Evolutionary conservation across 1,284 basidiomycete species (phyloP), one percentile per base, ranked within the genome.

Genomic region (Sanghuangporus baumii): DNA sequence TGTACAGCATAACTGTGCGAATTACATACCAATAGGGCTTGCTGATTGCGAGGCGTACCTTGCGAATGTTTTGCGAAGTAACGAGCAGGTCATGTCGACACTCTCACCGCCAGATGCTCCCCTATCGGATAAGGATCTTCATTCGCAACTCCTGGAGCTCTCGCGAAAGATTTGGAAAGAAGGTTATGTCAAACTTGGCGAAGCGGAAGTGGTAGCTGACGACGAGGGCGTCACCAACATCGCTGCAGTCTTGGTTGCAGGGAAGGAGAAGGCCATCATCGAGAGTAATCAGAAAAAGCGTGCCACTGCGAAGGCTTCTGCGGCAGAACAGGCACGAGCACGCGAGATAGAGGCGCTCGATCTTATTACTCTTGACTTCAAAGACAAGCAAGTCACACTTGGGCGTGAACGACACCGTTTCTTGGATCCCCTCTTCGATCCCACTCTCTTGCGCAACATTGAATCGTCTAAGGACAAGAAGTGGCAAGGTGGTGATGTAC

Each of bases 331-430:
- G 69, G 88, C 88, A 14, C 85, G 89, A 23, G 88, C 88, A 55
- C 80, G 81, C 65, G 90, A 93, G 74, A 89, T 92, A 26, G 90
- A 91, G 69, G 88, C 90, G 0, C 76, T 93, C 63, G 92, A 94
- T 74, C 81, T 93, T 64, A 74, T 92, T 62, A 82, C 86, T n/a
- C 74, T 93, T 12, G 81, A 90, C 69, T 92, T 91, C 71, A 78
- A 80, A 6, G 88, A 81, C 5, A 82, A 86, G 69, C 83, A 87
- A 55, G 74, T 98, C 65, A 89, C 86, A 1, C 70, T 98, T 37
- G 95, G 94, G 5, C 88, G 91, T 69, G 91, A 95, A 69, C 81
- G 94, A 55, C 94, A 97, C 78, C 82, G 92, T 47, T 88, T 96
- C 72, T 93, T 91, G 71, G 95, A 97, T 71, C 93, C 94, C 8